Percentiles rank a stretch among this genome's conserved stretches.
Conservation (phyloP, 2,329 filamentous ascomycete species). For the Boeremia lycopersici region DNA sequence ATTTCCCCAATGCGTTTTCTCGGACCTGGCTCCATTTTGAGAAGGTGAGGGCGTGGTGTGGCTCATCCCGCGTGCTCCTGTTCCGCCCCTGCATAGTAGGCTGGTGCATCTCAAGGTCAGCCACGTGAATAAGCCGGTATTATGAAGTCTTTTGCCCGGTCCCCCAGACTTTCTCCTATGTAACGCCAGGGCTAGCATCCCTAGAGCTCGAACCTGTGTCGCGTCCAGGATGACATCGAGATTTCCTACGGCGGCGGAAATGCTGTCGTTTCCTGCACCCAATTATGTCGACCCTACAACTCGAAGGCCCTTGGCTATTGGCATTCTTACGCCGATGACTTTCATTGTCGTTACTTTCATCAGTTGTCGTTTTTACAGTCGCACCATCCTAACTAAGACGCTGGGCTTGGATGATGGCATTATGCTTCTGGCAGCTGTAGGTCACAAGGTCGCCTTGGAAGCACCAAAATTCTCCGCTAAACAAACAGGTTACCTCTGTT, state of each 20-base stretch:
- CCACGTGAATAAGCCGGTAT: background rate
- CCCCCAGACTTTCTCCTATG: slow-evolving; percentile 3
- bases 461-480: background rate
- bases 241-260: slow-evolving; percentile 33
- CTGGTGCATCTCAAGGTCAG: slow-evolving; percentile 4
- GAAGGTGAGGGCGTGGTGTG: slow-evolving; percentile 13
- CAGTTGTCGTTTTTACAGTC: slow-evolving; percentile 33
- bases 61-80: slow-evolving; percentile 9
- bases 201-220: slow-evolving; percentile 3
- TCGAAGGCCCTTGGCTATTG: slow-evolving; percentile 29
- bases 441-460: background rate
- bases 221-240: slow-evolving; percentile 30
- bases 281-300: slow-evolving; percentile 40
- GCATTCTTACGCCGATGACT: slow-evolving; percentile 30
- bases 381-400: slow-evolving; percentile 30
- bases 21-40: slow-evolving; percentile 12
- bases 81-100: slow-evolving; percentile 2
- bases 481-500: slow-evolving; percentile 22
- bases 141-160: slow-evolving; percentile 2
- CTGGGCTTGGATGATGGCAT: slow-evolving; percentile 38
- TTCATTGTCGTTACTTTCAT: slow-evolving; percentile 24
- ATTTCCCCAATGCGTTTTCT: background rate
- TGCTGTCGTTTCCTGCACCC: slow-evolving; percentile 33
- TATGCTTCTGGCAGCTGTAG: slow-evolving; percentile 36
- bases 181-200: slow-evolving; percentile 6